Conservation (phyloP, 208 protist species). For the Leishmania arabica region DNA sequence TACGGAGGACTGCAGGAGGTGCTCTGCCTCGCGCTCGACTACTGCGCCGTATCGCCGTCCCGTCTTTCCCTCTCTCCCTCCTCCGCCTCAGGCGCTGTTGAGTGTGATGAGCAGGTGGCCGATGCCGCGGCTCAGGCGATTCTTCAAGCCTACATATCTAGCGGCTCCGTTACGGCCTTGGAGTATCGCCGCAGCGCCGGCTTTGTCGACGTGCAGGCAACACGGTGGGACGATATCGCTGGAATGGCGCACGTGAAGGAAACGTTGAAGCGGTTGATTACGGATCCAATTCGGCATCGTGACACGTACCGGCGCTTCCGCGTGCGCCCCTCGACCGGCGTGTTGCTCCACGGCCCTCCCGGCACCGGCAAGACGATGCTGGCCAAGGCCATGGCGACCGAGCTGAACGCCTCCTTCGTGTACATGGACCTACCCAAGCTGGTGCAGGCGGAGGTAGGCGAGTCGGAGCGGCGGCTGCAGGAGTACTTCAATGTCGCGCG, state of each 20-base stretch:
- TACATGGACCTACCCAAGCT: conserved; percentile 87
- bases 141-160: conserved; percentile 48
- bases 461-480: conserved; percentile 86
- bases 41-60: background rate
- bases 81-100: background rate
- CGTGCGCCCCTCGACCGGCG: conserved; percentile 86
- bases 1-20: conserved; percentile 69
- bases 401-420: conserved; percentile 91
- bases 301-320: conserved; percentile 29
- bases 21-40: conserved; percentile 15
- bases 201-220: conserved; percentile 77
- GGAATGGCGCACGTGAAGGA: conserved; percentile 66
- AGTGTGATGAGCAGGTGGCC: conserved; percentile 4
- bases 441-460: conserved; percentile 90
- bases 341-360: conserved; percentile 90
- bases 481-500: conserved; percentile 84
- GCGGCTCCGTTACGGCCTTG: conserved; percentile 46
- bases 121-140: conserved; percentile 32
- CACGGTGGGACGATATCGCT: conserved; percentile 78
- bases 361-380: conserved; percentile 95
- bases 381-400: conserved; percentile 90
- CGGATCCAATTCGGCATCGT: conserved; percentile 40
- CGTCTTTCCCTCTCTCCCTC: background rate
- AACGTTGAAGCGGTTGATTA: conserved; percentile 49
- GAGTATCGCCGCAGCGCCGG: conserved; percentile 57